phyloP scores from a whole-genome alignment of 208 protist species.

The Spongospora subterranea region DNA sequence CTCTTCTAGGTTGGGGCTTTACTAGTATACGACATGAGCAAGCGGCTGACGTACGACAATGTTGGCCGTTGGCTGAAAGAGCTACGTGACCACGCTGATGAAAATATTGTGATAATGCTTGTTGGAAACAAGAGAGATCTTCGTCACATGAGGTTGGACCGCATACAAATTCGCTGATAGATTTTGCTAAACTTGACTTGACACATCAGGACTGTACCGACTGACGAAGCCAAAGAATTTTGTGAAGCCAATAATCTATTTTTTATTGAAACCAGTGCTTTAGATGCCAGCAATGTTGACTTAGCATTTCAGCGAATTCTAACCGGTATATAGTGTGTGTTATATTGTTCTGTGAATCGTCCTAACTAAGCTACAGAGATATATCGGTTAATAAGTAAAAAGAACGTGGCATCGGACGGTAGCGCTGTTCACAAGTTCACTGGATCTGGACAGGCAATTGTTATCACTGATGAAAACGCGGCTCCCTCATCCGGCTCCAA shows the following conservation, averaged over 20 bases:
- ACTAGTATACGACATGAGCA: constrained; percentile 98
- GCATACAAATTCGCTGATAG: not conserved
- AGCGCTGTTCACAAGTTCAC: constrained; percentile 40
- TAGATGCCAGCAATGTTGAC: constrained; percentile 97
- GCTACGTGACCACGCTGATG: constrained; percentile 92
- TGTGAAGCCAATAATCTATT: constrained; percentile 77
- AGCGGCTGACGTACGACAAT: constrained; percentile 93
- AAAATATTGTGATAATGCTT: constrained; percentile 90
- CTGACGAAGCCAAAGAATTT: constrained; percentile 68
- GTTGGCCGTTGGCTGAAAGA: constrained; percentile 97
- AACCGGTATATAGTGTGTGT: constrained; percentile 67
- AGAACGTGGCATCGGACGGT: constrained; percentile 3
- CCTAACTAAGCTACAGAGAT: constrained; percentile 7
- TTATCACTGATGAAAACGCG: constrained; percentile 29
- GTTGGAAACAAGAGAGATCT: constrained; percentile 97
- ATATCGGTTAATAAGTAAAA: constrained; percentile 37
- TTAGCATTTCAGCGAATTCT: constrained; percentile 97
- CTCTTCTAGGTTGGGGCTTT: constrained; percentile 81
- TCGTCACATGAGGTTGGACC: constrained; percentile 72
- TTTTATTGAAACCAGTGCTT: constrained; percentile 97
- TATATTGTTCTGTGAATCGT: too few relatives aligned
- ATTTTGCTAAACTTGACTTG: not conserved
- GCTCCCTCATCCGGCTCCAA: not conserved
- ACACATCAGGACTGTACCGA: constrained; percentile 46
- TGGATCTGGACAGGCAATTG: constrained; percentile 26